Evolutionary conservation across 257 asterid species (phyloP), one percentile per base, ranked within the genome.

Genomic region (Nicotiana paniculata): DNA sequence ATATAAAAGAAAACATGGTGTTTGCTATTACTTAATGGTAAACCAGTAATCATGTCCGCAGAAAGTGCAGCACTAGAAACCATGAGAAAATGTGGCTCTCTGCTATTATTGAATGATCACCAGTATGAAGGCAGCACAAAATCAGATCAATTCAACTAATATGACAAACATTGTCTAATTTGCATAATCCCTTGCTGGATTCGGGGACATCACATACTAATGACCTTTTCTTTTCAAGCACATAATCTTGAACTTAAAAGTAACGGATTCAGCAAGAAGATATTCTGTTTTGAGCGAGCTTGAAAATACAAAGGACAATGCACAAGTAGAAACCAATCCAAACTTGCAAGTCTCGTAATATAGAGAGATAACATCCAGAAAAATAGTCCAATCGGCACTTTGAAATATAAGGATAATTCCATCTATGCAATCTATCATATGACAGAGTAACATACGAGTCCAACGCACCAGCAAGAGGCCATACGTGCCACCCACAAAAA

Each of bases 391-490:
- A 5, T 11, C 33, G 1, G 66, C 59, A 55, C 72, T 26, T 58
- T 59, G 77, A 87, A 94, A 69, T 74, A 91, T 92, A 90, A 86
- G 89, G 80, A 91, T 32, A 67, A 88, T 46, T 66, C 96, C 97
- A 83, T 88, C 85, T 63, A 83, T 16, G 59, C 93, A 97, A 70
- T 94, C 96, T 72, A 67, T 18, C 37, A 79, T 53, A 74, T 35
- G 69, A 81, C 58, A 11, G 13, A 83, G 81, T 66, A 70, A 81
- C 68, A 77, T 78, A 26, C 46, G 2, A 75, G 80, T 81, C 26
- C 8, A 83, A 87, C 97, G 72, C 80, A 94, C 97, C 92, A 86
- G 89, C 81, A 91, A 32, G 76, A 88, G 77, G 78, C 96, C 97
- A 83, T 90, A 88, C 76, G 82, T 32, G 70, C 97, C 98, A 70